Evolutionary conservation across 2,329 filamentous ascomycete species (phyloP).

Genomic region (Rhytidhysteron rufulum): DNA sequence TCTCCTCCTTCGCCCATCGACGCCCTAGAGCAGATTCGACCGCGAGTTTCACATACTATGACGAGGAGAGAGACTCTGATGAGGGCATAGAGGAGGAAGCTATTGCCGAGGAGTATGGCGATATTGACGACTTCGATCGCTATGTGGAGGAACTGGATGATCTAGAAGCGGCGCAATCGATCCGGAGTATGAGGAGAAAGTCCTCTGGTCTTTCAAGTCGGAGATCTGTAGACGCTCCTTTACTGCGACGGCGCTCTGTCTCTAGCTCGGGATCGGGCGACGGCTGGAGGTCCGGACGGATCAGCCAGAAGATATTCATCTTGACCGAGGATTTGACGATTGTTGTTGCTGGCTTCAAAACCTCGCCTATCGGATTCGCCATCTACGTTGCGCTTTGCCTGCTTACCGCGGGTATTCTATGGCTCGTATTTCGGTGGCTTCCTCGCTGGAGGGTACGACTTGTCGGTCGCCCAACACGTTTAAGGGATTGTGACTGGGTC

Average conservation of each 20-base stretch:
- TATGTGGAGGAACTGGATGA: constrained; percentile 50
- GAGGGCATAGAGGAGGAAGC: constrained; percentile 29
- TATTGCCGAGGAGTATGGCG: constrained; percentile 27
- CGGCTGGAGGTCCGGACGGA: constrained; percentile 56
- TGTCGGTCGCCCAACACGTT: constrained; percentile 63
- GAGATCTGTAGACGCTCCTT: constrained; percentile 54
- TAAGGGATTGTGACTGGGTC: constrained; percentile 81
- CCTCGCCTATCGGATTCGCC: constrained; percentile 64
- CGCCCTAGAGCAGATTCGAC: constrained; percentile 77
- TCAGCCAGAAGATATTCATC: constrained; percentile 90
- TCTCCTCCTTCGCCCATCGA: constrained; percentile 87
- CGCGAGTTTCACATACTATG: constrained; percentile 86
- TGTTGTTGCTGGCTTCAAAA: constrained; percentile 86
- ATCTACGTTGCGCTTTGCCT: constrained; percentile 69
- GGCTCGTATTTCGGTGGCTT: constrained; percentile 83
- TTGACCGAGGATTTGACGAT: constrained; percentile 90
- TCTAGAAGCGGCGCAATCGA: constrained; percentile 35
- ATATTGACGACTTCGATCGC: constrained; percentile 26
- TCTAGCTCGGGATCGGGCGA: constrained; percentile 64
- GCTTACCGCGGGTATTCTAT: constrained; percentile 71
- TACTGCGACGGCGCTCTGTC: constrained; percentile 66
- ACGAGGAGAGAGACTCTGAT: constrained; percentile 61
- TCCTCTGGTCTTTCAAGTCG: constrained; percentile 61
- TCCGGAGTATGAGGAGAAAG: constrained; percentile 47
- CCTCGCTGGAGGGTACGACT: constrained; percentile 80